Percentiles rank a stretch among this genome's conserved stretches.
These are phyloP conservation scores for Warburgia ugandensis DNA, from an alignment of 164 flowering plant species.

Conservation along the genomic window DNA sequence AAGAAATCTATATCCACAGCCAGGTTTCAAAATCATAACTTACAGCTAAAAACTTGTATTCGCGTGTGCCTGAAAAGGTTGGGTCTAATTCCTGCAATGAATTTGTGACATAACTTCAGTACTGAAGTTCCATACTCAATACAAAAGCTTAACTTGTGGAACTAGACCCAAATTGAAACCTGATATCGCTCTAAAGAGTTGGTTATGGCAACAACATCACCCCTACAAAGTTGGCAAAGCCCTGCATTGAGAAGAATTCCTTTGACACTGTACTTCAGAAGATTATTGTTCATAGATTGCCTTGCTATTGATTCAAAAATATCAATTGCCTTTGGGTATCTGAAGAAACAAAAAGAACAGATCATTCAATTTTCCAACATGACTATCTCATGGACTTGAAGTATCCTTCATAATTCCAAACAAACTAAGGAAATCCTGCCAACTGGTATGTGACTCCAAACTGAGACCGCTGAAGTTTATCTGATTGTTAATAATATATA, in stretches of 20 bases:
- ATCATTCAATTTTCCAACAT: background rate
- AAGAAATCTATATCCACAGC: no score
- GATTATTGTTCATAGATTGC: constrained; percentile 62
- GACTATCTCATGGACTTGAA: no score
- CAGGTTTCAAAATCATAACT: constrained; percentile 22
- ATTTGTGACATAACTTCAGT: background rate
- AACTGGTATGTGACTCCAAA: no score
- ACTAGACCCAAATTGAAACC: constrained; percentile 42
- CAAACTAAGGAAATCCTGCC: no score
- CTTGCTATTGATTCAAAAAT: constrained; percentile 78
- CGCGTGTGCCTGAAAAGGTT: constrained; percentile 81
- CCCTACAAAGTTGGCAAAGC: constrained; percentile 82
- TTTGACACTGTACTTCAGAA: constrained; percentile 78
- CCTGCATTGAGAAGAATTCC: constrained; percentile 92
- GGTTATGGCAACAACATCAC: constrained; percentile 69
- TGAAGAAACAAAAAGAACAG: constrained; percentile 15
- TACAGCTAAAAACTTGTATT: constrained; percentile 61
- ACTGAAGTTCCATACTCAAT: background rate
- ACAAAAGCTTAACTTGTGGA: no score
- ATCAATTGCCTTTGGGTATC: constrained; percentile 56
- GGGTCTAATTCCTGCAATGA: constrained; percentile 84
- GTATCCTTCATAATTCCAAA: no score
- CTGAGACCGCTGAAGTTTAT: no score
- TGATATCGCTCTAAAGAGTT: constrained; percentile 79
- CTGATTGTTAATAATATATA: no score